Evolutionary conservation across 2,329 filamentous ascomycete genomes (phyloP).

Genomic region (Aspergillus caelatus): DNA sequence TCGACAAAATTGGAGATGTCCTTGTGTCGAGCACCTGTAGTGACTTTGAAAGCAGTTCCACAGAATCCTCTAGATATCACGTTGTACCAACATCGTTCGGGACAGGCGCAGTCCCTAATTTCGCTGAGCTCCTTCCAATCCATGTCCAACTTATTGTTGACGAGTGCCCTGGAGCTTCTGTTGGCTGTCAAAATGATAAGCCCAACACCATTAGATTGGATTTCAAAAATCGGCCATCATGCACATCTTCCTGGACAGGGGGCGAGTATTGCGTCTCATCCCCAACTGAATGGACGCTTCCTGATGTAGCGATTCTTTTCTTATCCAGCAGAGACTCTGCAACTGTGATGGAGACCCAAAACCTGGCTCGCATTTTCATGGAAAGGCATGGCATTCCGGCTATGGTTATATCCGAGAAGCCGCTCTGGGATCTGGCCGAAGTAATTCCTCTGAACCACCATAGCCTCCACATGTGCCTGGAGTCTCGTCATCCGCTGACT

Average conservation of each 20-base stretch:
- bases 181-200: conserved; percentile 25
- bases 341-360: conserved; percentile 31
- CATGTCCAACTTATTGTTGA: conserved; percentile 53
- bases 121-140: conserved; percentile 52
- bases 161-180: conserved; percentile 44
- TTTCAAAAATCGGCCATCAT: conserved; percentile 43
- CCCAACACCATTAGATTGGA: conserved; percentile 38
- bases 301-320: conserved; percentile 51
- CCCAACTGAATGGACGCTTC: conserved; percentile 44
- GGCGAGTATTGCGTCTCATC: conserved; percentile 43
- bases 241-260: conserved; percentile 42
- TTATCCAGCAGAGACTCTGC: conserved; percentile 40
- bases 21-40: conserved; percentile 44
- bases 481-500: conserved; percentile 38
- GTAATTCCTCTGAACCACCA: conserved; percentile 43
- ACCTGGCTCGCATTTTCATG: conserved; percentile 43
- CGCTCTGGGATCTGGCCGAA: conserved; percentile 43
- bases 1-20: conserved; percentile 53
- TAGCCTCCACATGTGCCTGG: conserved; percentile 48
- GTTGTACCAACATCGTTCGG: conserved; percentile 53
- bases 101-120: conserved; percentile 47
- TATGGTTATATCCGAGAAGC: conserved; percentile 49
- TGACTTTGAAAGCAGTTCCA: conserved; percentile 36
- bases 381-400: conserved; percentile 47
- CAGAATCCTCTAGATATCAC: conserved; percentile 50